These are phyloP conservation scores for Tolypocladium nubicola DNA, from an alignment of 2,329 filamentous ascomycete species.

Conservation along the genomic window DNA sequence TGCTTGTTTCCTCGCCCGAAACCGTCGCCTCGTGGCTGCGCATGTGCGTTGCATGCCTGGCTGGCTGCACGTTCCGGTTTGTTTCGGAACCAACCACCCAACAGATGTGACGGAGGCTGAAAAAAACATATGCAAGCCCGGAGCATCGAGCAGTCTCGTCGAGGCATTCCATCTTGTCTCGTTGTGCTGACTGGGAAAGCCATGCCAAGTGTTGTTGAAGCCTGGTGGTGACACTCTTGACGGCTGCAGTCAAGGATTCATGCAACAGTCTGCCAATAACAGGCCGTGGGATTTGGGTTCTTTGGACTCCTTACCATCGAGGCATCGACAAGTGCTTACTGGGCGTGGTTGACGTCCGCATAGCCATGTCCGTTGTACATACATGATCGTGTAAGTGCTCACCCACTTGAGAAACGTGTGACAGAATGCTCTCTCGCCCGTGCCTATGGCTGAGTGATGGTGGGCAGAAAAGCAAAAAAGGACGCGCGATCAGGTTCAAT, in stretches of 20 bases:
- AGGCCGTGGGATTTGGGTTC: background rate
- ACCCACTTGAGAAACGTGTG: background rate
- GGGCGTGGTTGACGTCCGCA: too few relatives aligned
- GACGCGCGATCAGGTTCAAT: background rate
- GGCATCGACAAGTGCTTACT: background rate
- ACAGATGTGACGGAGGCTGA: too few relatives aligned
- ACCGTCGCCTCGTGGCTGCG: too few relatives aligned
- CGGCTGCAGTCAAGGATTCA: background rate
- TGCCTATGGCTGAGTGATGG: background rate
- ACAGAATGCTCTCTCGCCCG: background rate
- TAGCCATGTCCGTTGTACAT: too few relatives aligned
- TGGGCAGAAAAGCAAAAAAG: background rate
- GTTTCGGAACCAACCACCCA: too few relatives aligned
- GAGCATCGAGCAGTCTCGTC: too few relatives aligned
- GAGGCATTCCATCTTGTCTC: background rate
- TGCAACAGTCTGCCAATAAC: background rate
- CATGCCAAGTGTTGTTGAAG: background rate
- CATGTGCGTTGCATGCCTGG: too few relatives aligned
- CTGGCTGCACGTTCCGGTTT: too few relatives aligned
- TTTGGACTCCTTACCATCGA: background rate
- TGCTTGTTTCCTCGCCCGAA: too few relatives aligned
- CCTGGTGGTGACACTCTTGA: background rate
- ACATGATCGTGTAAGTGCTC: background rate
- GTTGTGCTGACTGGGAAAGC: background rate
- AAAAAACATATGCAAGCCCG: too few relatives aligned